These are phyloP conservation scores for Apiotrichum domesticum DNA, from an alignment of 1,284 basidiomycete genomes.

Conservation along the genomic window DNA sequence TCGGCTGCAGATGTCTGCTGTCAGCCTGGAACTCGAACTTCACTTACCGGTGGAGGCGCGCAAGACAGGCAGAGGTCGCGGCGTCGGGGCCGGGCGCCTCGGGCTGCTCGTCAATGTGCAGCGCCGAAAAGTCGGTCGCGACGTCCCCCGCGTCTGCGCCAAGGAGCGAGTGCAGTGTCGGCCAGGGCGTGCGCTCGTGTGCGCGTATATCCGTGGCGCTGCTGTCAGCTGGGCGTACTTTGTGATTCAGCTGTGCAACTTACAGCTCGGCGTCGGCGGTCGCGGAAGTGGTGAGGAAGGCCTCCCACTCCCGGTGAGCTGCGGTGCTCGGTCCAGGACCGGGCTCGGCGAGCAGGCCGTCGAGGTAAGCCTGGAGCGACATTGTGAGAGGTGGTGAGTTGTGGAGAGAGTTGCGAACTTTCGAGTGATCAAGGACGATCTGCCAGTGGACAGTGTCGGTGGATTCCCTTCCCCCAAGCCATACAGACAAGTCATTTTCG, in stretches of 20 bases:
- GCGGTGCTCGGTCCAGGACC: slow-evolving; percentile 12
- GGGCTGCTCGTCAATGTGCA: background rate
- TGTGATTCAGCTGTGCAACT: background rate
- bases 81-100: background rate
- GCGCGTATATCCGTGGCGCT: background rate
- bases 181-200: slow-evolving; percentile 11
- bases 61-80: slow-evolving; percentile 1
- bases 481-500: too few relatives aligned
- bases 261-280: slow-evolving; percentile 1
- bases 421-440: too few relatives aligned
- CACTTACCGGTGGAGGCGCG: slow-evolving; percentile 8
- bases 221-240: background rate
- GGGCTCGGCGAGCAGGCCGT: slow-evolving; percentile 8
- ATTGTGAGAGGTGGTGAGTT: background rate
- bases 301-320: slow-evolving; percentile 16
- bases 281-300: background rate
- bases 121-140: background rate
- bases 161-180: slow-evolving; percentile 12
- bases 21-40: background rate
- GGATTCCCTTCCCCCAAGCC: too few relatives aligned
- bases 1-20: slow-evolving; percentile 14
- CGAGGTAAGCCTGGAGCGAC: slow-evolving; percentile 12
- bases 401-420: too few relatives aligned
- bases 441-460: too few relatives aligned
- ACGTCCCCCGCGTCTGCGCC: background rate